phyloP scores from a whole-genome alignment of 208 protist species.

The Phytomonas francai region DNA sequence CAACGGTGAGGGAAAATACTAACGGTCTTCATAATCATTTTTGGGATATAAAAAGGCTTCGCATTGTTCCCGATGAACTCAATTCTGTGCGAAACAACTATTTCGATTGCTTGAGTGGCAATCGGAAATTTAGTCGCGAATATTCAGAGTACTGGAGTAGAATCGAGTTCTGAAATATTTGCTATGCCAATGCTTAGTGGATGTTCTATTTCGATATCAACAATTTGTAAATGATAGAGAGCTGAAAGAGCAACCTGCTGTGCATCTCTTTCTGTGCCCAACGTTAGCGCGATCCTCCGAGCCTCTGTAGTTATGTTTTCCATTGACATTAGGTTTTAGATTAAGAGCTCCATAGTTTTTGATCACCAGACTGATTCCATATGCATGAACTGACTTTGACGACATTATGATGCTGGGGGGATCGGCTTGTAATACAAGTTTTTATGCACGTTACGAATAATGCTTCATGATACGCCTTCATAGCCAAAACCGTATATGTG shows the following conservation, averaged over 20 bases:
- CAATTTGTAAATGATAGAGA: slow-evolving; percentile 50
- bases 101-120: slow-evolving; percentile 40
- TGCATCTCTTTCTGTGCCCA: neutral
- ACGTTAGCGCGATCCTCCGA: slow-evolving; percentile 24
- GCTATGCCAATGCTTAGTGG: slow-evolving; percentile 36
- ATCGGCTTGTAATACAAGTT: slow-evolving; percentile 52
- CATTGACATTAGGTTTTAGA: slow-evolving; percentile 42
- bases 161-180: slow-evolving; percentile 49
- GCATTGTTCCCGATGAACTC: slow-evolving; percentile 73
- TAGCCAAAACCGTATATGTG: slow-evolving; percentile 46
- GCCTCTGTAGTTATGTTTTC: slow-evolving; percentile 46
- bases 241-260: slow-evolving; percentile 22
- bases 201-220: slow-evolving; percentile 34
- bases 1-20: slow-evolving; percentile 7
- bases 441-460: slow-evolving; percentile 26
- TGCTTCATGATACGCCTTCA: slow-evolving; percentile 30
- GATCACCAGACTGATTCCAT: slow-evolving; percentile 48
- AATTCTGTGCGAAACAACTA: slow-evolving; percentile 52
- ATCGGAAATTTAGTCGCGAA: slow-evolving; percentile 45
- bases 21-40: slow-evolving; percentile 16
- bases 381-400: slow-evolving; percentile 59
- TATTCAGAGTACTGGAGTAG: slow-evolving; percentile 65
- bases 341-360: slow-evolving; percentile 35
- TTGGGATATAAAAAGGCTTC: slow-evolving; percentile 31
- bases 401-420: slow-evolving; percentile 57